Evolutionary conservation across 257 asterid genomes (phyloP).

Genomic region (Cruciata laevipes): DNA sequence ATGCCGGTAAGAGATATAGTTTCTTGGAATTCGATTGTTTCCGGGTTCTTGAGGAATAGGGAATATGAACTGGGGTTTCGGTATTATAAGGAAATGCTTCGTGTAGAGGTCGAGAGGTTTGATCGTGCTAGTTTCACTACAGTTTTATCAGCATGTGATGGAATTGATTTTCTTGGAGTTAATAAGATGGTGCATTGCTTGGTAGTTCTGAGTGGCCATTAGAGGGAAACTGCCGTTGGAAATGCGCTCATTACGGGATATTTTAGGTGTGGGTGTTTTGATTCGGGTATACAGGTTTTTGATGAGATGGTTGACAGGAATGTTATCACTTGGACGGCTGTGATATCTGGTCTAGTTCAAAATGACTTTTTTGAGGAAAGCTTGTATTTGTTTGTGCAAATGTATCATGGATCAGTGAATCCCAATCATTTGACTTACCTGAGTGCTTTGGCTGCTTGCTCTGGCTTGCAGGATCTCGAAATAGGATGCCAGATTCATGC

Average conservation of each 20-base stretch:
- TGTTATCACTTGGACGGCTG: constrained; percentile 88
- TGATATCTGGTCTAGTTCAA: constrained; percentile 62
- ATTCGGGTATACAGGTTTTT: constrained; percentile 54
- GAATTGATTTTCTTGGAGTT: constrained; percentile 25
- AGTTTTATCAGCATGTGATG: constrained; percentile 52
- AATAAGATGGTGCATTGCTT: constrained; percentile 56
- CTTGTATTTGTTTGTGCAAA: constrained; percentile 51
- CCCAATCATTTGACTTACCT: constrained; percentile 69
- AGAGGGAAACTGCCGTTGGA: constrained; percentile 50
- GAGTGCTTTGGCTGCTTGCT: constrained; percentile 59
- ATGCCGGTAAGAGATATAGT: constrained; percentile 64
- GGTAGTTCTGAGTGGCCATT: constrained; percentile 51
- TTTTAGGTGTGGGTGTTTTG: constrained; percentile 43
- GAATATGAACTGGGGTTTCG: constrained; percentile 37
- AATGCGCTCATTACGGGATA: constrained; percentile 66
- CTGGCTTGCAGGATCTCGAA: constrained; percentile 54
- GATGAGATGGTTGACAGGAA: constrained; percentile 57
- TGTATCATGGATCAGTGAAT: constrained; percentile 33
- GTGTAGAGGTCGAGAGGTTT: constrained; percentile 18
- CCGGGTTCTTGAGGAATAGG: constrained; percentile 54
- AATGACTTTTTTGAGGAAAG: constrained; percentile 50
- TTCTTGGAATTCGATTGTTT: constrained; percentile 79
- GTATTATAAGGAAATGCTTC: constrained; percentile 44
- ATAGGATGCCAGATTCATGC: constrained; percentile 79
- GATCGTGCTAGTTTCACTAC: constrained; percentile 70